phyloP scores from a whole-genome alignment of 768 basidiomycete genomes.

The Psilocybe cubensis region DNA sequence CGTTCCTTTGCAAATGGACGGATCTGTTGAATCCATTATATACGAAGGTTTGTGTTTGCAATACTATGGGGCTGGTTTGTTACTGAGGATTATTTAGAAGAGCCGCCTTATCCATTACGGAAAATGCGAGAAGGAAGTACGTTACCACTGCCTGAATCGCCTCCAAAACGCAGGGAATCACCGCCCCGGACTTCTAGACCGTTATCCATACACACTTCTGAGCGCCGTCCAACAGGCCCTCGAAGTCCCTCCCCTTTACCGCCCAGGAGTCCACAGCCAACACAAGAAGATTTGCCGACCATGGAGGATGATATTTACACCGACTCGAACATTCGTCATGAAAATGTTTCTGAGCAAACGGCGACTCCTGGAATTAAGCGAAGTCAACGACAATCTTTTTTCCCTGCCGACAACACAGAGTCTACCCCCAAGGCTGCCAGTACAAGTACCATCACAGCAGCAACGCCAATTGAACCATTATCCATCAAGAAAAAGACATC shows the following conservation, averaged over 20 bases:
- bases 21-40: slow-evolving; percentile 65
- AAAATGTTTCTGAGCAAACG: slow-evolving; percentile 19
- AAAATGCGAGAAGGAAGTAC: slow-evolving; percentile 44
- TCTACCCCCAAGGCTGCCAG: slow-evolving; percentile 50
- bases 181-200: slow-evolving; percentile 44
- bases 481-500: slow-evolving; percentile 87
- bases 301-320: slow-evolving; percentile 49
- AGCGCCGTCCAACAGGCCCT: slow-evolving; percentile 73
- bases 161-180: slow-evolving; percentile 36
- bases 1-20: slow-evolving; percentile 43
- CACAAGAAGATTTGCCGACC: slow-evolving; percentile 38
- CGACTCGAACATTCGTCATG: slow-evolving; percentile 35
- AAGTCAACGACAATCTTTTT: slow-evolving; percentile 72
- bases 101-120: slow-evolving; percentile 56
- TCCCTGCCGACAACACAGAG: slow-evolving; percentile 54
- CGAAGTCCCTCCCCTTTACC: slow-evolving; percentile 75
- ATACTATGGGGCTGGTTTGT: slow-evolving; percentile 11
- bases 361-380: slow-evolving; percentile 61
- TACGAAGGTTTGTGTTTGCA: slow-evolving; percentile 71
- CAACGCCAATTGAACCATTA: slow-evolving; percentile 68
- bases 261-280: slow-evolving; percentile 37
- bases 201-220: slow-evolving; percentile 50
- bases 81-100: slow-evolving; percentile 46
- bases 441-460: slow-evolving; percentile 33
- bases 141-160: slow-evolving; percentile 51